phyloP scores from a whole-genome alignment of 176 grass and related monocot genomes.

The Thalia dealbata region DNA sequence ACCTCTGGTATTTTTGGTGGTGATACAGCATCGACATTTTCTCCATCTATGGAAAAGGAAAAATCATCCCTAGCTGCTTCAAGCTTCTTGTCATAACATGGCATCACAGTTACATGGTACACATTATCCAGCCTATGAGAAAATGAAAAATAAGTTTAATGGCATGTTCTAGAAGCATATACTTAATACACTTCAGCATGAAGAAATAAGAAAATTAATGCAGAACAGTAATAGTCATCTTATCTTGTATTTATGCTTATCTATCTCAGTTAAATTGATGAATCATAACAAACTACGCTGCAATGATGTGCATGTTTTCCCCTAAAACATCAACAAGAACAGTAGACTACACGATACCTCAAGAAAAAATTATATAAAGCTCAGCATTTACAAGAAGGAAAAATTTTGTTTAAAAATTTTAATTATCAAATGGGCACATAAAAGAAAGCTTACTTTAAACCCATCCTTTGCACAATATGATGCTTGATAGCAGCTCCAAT shows the following conservation, averaged over 20 bases:
- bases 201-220: too few relatives aligned
- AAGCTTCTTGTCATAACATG: slow-evolving; percentile 97
- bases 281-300: too few relatives aligned
- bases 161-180: background rate
- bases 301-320: too few relatives aligned
- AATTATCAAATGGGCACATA: background rate
- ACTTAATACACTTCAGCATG: background rate
- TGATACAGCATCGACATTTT: slow-evolving; percentile 20
- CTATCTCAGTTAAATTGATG: too few relatives aligned
- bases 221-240: too few relatives aligned
- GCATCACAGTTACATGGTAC: slow-evolving; percentile 98
- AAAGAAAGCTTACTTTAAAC: slow-evolving; percentile 47
- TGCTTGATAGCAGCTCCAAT: slow-evolving; percentile 88
- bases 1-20: slow-evolving; percentile 45
- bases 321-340: too few relatives aligned
- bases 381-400: background rate
- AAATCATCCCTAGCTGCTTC: slow-evolving; percentile 89
- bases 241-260: too few relatives aligned
- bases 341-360: background rate
- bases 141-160: background rate
- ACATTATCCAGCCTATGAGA: slow-evolving; percentile 43
- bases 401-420: background rate
- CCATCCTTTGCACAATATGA: slow-evolving; percentile 57
- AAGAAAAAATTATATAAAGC: background rate
- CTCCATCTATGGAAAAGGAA: slow-evolving; percentile 55